Evolutionary conservation across 148 eudicot genomes (phyloP).

Genomic region (Suaeda aralocaspica): DNA sequence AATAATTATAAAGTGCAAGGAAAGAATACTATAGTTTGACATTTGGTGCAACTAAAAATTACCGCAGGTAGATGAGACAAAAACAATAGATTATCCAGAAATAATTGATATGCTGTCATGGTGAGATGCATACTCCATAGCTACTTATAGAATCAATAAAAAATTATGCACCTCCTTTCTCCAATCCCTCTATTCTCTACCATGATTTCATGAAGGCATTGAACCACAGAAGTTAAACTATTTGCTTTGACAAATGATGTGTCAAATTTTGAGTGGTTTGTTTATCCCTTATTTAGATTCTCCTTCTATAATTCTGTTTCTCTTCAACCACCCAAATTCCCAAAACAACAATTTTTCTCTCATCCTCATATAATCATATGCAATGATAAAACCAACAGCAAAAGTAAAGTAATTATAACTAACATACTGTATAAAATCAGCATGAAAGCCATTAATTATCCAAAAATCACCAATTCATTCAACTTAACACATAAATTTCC

Average conservation of each 20-base stretch:
- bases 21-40: too few species aligned
- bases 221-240: too few species aligned
- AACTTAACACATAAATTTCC: slow-evolving; percentile 13
- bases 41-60: too few species aligned
- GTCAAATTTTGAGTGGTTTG: slow-evolving; percentile 26
- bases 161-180: too few species aligned
- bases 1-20: too few species aligned
- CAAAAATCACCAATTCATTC: slow-evolving; percentile 9
- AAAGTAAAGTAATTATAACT: not conserved
- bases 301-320: not conserved
- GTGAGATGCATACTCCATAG: too few species aligned
- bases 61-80: too few species aligned
- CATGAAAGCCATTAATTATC: slow-evolving; percentile 23
- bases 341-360: not conserved
- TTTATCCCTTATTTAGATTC: not conserved
- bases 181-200: too few species aligned
- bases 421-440: not conserved
- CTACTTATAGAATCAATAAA: too few species aligned
- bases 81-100: too few species aligned
- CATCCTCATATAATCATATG: not conserved
- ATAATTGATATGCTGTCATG: too few species aligned
- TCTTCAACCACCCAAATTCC: not conserved
- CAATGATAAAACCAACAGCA: slow-evolving; percentile 11
- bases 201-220: too few species aligned
- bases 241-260: slow-evolving; percentile 19